Base-by-base conservation (phyloP, 352 stramenopile genomes). In the Pythium rishiriense region DNA sequence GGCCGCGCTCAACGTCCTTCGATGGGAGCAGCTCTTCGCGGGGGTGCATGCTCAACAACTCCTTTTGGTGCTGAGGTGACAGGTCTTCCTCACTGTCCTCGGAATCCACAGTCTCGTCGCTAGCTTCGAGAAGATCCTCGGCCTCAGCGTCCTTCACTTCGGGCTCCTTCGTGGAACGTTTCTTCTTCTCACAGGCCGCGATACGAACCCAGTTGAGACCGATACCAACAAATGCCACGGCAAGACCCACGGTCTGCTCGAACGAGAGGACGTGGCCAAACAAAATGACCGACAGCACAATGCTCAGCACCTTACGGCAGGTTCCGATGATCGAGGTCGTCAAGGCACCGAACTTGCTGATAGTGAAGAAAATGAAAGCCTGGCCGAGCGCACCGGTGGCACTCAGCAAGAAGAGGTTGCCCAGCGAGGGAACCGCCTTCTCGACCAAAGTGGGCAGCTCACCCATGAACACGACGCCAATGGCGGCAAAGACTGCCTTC, bases 341-440 rank as follows among this genome's bases (percentile, higher is more conserved):
- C 19, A 95, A 59, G 14, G 86, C 86, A 64, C 86, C 86, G 22
- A 95, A 95, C 62, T 90, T 91, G 73, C 76, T 90, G 64, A 95
- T 91, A 8, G 85, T 94, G 63, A 88, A 91, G 72, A 94, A 95
- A 62, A 95, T 88, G 72, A 91, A 93, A 9, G 83, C 86, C 59
- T 95, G 86, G 35, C 86, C 86, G 25, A 90, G 75, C 0, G 86
- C 86, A 24, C 86, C 86, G 0, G 85, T 94, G 2, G 90, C 55
- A 58, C 86, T 94, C 43, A 95, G 67, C 48, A 93, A 66, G 28
- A 93, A 46, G 8, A 94, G 71, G 58, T 81, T 87, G 1, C 78
- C 78, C 24, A 91, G 58, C 29, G 79, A 83, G 42, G 81, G 81
- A 7, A 82, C 49, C 5, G 84, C 74, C 47, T 88, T 77, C 47